Evolutionary conservation across 768 basidiomycete genomes (phyloP).

Genomic region (Inosperma sp.): DNA sequence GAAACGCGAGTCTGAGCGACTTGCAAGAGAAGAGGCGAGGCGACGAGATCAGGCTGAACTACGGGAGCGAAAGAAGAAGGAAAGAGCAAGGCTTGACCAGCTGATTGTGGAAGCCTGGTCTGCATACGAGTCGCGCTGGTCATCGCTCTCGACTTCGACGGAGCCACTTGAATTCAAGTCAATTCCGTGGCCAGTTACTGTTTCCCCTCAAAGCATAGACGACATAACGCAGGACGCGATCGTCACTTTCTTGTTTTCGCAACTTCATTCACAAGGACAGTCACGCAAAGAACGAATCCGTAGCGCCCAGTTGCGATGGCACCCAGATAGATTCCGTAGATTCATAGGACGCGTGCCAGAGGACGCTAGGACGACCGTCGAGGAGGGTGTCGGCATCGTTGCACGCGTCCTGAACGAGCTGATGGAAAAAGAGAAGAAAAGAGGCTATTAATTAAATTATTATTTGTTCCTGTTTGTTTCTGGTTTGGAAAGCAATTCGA

Average conservation of each 20-base stretch:
- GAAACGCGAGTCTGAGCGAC: constrained; percentile 47
- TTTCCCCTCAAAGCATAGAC: constrained; percentile 37
- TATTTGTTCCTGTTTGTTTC: constrained; percentile 19
- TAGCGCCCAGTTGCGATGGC: constrained; percentile 68
- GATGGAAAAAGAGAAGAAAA: constrained; percentile 39
- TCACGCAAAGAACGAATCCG: constrained; percentile 64
- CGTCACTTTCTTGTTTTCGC: constrained; percentile 56
- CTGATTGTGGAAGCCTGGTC: constrained; percentile 53
- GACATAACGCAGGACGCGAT: constrained; percentile 57
- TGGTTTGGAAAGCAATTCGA: constrained; percentile 11
- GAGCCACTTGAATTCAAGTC: constrained; percentile 51
- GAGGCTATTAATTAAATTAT: constrained; percentile 7
- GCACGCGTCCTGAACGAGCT: constrained; percentile 65
- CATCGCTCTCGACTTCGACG: constrained; percentile 40
- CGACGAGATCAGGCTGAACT: constrained; percentile 33
- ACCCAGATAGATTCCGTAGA: constrained; percentile 72
- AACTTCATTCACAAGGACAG: constrained; percentile 54
- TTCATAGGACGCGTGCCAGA: constrained; percentile 48
- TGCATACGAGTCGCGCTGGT: constrained; percentile 64
- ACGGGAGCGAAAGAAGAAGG: constrained; percentile 42
- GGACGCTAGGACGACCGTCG: constrained; percentile 48
- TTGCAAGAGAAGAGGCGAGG: constrained; percentile 46
- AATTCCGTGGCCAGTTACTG: constrained; percentile 68
- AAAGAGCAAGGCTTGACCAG: constrained; percentile 40
- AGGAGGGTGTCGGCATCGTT: constrained; percentile 61